These are phyloP conservation scores for Elongisporangium senticosum DNA, from an alignment of 352 stramenopile species.

Conservation along the genomic window DNA sequence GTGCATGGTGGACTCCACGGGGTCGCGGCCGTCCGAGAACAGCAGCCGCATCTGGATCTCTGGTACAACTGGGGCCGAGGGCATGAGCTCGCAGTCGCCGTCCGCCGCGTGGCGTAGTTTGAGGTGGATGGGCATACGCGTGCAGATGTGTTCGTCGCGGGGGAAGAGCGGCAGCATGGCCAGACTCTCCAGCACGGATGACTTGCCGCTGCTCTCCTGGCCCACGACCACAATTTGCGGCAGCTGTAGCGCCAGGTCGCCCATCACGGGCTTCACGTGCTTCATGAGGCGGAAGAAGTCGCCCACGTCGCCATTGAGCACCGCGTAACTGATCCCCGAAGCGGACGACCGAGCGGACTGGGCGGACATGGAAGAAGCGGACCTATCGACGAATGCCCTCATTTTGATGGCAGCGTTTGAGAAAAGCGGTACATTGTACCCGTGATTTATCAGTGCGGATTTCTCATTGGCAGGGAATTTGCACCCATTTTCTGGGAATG, in stretches of 20 bases:
- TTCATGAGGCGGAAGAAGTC: conserved; percentile 26
- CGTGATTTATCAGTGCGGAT: background rate
- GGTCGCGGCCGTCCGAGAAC: conserved; percentile 22
- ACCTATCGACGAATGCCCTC: background rate
- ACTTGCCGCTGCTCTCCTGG: conserved; percentile 45
- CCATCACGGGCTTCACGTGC: conserved; percentile 9
- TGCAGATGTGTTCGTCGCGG: conserved; percentile 27
- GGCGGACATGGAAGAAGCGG: too few relatives aligned
- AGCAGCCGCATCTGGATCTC: conserved; percentile 23
- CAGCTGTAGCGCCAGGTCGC: conserved; percentile 13
- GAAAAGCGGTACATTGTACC: background rate
- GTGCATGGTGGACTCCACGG: conserved; percentile 13
- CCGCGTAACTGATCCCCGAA: conserved; percentile 13
- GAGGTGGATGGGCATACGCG: conserved; percentile 34
- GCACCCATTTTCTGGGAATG: background rate
- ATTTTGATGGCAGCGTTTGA: background rate
- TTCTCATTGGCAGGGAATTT: background rate
- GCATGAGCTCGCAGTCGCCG: conserved; percentile 18
- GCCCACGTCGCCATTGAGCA: conserved; percentile 26
- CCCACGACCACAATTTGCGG: conserved; percentile 42
- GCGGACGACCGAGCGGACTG: background rate
- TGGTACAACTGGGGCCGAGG: conserved; percentile 1
- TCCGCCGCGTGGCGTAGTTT: conserved; percentile 21
- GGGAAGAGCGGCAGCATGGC: conserved; percentile 43
- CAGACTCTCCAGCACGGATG: conserved; percentile 35